Evolutionary conservation across 768 basidiomycete species (phyloP).

Genomic region (Calocybe gangraenosa): DNA sequence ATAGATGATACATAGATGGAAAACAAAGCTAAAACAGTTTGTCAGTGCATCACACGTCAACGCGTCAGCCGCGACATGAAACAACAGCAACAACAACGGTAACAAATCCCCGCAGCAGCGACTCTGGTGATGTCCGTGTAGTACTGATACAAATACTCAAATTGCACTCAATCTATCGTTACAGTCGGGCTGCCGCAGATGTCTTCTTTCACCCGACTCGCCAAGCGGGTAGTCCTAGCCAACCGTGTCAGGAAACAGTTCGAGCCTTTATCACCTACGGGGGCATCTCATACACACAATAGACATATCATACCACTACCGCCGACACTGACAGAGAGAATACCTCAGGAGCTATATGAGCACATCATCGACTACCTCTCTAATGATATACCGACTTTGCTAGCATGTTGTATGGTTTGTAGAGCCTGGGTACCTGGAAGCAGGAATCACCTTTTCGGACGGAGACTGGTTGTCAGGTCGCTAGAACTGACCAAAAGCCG

Average conservation of each 20-base stretch:
- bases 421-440: conserved; percentile 20
- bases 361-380: conserved; percentile 12
- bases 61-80: too few species aligned
- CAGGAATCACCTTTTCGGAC: conserved; percentile 11
- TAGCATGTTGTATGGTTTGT: conserved; percentile 21
- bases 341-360: conserved; percentile 17
- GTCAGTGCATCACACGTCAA: too few species aligned
- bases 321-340: conserved; percentile 1
- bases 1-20: too few species aligned
- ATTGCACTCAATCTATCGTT: too few species aligned
- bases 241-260: conserved; percentile 3
- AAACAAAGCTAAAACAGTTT: too few species aligned
- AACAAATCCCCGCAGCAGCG: too few species aligned
- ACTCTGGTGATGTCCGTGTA: too few species aligned
- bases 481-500: neutral
- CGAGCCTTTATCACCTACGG: neutral
- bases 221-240: conserved; percentile 4
- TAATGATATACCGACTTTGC: conserved; percentile 10
- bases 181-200: neutral
- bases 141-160: too few species aligned
- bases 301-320: conserved; percentile 3
- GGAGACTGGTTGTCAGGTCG: conserved; percentile 8
- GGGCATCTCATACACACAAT: neutral
- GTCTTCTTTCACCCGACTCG: conserved; percentile 6
- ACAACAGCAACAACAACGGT: too few species aligned